Conservation (phyloP, 2,329 filamentous ascomycete species). For the Erysiphe pulchra region DNA sequence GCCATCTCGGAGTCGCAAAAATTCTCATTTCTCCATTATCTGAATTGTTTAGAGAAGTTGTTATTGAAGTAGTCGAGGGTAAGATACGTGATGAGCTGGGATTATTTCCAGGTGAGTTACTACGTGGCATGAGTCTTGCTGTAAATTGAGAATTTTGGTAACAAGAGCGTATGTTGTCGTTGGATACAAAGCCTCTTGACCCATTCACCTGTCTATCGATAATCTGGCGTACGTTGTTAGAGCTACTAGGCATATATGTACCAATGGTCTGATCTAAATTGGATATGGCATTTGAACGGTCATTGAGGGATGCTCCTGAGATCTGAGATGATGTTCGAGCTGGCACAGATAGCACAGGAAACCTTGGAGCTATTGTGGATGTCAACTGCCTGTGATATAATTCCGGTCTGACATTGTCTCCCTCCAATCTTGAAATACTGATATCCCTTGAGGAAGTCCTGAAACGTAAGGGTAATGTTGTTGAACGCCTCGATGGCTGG, state of each 20-base stretch:
- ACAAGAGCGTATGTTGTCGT: neutral
- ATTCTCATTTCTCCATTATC: conserved; percentile 12
- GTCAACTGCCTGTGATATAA: neutral
- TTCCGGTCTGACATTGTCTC: neutral
- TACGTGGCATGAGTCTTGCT: neutral
- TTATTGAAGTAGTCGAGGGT: neutral
- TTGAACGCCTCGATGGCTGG: neutral
- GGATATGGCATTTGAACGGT: neutral
- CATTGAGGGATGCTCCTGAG: neutral
- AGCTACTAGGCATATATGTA: neutral
- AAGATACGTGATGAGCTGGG: neutral
- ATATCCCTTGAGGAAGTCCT: neutral
- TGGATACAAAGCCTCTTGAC: neutral
- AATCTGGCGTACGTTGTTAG: neutral
- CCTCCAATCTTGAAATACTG: neutral
- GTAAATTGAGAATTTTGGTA: neutral
- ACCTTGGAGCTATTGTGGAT: neutral
- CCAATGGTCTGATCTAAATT: neutral
- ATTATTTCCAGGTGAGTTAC: neutral
- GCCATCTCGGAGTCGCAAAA: conserved; percentile 51
- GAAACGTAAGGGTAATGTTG: no score
- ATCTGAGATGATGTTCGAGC: neutral
- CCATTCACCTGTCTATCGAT: neutral
- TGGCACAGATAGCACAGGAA: neutral
- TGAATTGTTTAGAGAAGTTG: neutral